Base-by-base conservation (phyloP, 139 green algal genomes). In the Volvox africanus region DNA sequence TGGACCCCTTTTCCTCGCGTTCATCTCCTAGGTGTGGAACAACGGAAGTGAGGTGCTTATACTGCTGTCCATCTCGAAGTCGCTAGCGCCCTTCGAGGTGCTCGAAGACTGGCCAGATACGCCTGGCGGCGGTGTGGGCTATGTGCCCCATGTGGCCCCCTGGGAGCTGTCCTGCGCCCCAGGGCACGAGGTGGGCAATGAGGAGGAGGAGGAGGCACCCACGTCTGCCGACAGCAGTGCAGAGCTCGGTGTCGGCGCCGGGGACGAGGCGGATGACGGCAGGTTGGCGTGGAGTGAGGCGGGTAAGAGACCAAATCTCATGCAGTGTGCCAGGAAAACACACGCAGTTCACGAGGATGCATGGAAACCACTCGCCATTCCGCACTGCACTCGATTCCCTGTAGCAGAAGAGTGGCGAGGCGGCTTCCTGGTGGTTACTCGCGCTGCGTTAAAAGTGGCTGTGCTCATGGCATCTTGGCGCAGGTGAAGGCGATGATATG, bases 31-130 rank as follows among this genome's bases (percentile, higher is more conserved):
- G 81, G 12, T 88, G 2, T 79, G 21, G 62, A 88, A 88, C 82
- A 88, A 16, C 82, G 82, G 82, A 18, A 78, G 21, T 24, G 82
- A 88, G 82, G 61, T 65, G 32, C 82, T 88, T 19, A 14, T 79
- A 32, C 3, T 67, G 62, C 33, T 88, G 5, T 33, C 33, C 30
- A 22, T 88, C 6, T 37, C 32, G 33, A 88, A 88, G 62, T 19
- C 65, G 13, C 33, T 88, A 20, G 32, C 30, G 13, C 62, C 62
- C 82, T 65, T 33, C 21, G 82, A 88, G 82, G 30, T 87, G 61
- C 81, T 87, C 61, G n/a, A 17, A 1, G 82, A 62, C 62, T 88
- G 82, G 82, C 82, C 82, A 30, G 82, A 88, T 13, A 79, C 62
- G 1, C 62, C 82, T 26, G 35, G 35, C 32, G 82, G 62, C 32